Conservation (phyloP, 2,329 filamentous ascomycete genomes). For the Xylaria sp. region DNA sequence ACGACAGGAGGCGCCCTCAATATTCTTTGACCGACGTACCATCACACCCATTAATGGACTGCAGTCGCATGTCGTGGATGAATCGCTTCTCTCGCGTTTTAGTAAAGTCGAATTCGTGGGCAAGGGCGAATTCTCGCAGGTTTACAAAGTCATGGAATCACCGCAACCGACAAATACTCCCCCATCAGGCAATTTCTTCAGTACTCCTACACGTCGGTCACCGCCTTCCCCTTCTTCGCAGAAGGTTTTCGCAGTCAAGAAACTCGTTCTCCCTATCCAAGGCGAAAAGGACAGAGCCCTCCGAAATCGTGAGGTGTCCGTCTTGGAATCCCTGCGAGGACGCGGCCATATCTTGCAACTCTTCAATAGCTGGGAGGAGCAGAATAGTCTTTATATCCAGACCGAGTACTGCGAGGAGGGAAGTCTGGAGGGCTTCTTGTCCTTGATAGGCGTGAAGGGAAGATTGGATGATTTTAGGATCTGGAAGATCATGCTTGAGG, state of each 20-base stretch:
- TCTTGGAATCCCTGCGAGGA: constrained; percentile 74
- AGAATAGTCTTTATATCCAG: constrained; percentile 89
- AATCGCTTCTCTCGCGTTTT: constrained; percentile 74
- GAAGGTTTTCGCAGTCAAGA: constrained; percentile 89
- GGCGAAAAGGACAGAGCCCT: constrained; percentile 79
- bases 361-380: constrained; percentile 84
- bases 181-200: constrained; percentile 45
- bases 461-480: constrained; percentile 96
- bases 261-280: constrained; percentile 77
- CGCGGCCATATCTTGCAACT: constrained; percentile 86
- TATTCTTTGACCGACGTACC: constrained; percentile 61
- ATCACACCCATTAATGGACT: constrained; percentile 72
- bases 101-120: constrained; percentile 79
- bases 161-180: constrained; percentile 44
- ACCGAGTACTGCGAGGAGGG: constrained; percentile 97
- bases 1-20: constrained; percentile 58
- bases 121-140: constrained; percentile 89
- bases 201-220: constrained; percentile 52
- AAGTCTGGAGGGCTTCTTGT: constrained; percentile 82
- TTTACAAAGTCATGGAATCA: constrained; percentile 72
- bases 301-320: constrained; percentile 81
- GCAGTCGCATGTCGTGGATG: constrained; percentile 74
- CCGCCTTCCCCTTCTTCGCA: constrained; percentile 57
- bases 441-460: constrained; percentile 79
- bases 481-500: constrained; percentile 94